A percentile compares a stretch with the other conserved stretches of the same genome.
phyloP scores from a whole-genome alignment of 163 green algal species.

The Volvox carteri region DNA sequence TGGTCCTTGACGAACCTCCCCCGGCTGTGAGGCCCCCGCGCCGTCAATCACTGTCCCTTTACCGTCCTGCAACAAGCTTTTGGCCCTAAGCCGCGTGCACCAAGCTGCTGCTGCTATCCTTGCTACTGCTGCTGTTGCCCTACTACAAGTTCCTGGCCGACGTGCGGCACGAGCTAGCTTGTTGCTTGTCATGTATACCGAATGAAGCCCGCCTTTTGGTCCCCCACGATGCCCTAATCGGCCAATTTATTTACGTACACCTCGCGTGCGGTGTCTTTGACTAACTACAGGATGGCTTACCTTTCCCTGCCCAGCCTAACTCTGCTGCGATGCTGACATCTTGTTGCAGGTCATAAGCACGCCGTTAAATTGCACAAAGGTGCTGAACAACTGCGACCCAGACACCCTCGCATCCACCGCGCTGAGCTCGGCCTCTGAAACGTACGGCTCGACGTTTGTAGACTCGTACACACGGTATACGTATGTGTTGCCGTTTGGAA shows the following conservation, averaged over 20 bases:
- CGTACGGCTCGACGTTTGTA: background rate
- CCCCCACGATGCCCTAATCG: too few species aligned
- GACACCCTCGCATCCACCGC: background rate
- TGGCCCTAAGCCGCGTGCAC: too few species aligned
- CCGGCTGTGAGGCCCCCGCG: too few species aligned
- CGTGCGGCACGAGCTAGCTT: background rate
- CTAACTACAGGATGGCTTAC: background rate
- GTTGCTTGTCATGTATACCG: background rate
- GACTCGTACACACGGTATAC: background rate
- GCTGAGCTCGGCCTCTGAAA: background rate
- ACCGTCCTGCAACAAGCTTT: too few species aligned
- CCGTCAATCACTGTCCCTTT: too few species aligned
- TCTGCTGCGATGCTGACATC: too few species aligned
- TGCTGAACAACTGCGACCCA: background rate
- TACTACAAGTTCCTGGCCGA: background rate
- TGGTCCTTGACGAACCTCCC: too few species aligned
- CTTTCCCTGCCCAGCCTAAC: too few species aligned
- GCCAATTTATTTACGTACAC: too few species aligned
- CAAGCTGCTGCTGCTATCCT: background rate
- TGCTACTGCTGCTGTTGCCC: background rate
- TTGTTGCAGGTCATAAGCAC: constrained; percentile 9
- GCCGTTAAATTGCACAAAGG: background rate
- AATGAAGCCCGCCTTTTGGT: background rate
- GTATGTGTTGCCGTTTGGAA: background rate
- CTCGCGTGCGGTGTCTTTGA: background rate